Conservation (phyloP, 306 rosid genomes). For the Quercus suber region DNA sequence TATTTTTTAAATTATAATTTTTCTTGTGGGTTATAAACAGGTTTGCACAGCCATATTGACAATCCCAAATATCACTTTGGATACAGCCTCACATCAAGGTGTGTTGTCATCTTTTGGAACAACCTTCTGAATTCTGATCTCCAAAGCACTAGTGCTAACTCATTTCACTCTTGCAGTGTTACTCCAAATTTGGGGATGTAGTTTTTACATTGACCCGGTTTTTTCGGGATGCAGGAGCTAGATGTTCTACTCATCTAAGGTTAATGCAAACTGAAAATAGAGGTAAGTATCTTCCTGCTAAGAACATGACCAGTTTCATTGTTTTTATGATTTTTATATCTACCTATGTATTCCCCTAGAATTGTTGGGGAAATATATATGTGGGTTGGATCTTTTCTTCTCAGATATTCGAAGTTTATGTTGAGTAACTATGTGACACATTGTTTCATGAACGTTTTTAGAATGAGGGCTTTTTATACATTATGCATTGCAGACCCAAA, state of each 20-base stretch:
- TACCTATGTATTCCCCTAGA: background rate
- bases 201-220: too few species aligned
- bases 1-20: constrained; percentile 12
- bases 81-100: too few species aligned
- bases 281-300: constrained; percentile 42
- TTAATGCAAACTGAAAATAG: background rate
- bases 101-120: too few species aligned
- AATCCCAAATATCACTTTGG: too few species aligned
- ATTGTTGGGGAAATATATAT: background rate
- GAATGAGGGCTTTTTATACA: background rate
- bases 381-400: background rate
- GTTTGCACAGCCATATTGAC: constrained; percentile 49
- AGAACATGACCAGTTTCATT: background rate
- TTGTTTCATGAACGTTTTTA: background rate
- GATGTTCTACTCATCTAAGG: too few species aligned
- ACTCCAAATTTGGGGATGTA: too few species aligned
- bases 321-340: background rate
- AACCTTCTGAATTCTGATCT: too few species aligned
- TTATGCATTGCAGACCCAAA: background rate
- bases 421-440: background rate
- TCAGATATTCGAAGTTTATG: background rate
- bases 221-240: too few species aligned
- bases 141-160: too few species aligned
- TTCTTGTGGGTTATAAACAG: constrained; percentile 42
- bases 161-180: too few species aligned